These are phyloP conservation scores for Auxenochlorella pyrenoidosa DNA, from an alignment of 139 green algal species.

Conservation along the genomic window DNA sequence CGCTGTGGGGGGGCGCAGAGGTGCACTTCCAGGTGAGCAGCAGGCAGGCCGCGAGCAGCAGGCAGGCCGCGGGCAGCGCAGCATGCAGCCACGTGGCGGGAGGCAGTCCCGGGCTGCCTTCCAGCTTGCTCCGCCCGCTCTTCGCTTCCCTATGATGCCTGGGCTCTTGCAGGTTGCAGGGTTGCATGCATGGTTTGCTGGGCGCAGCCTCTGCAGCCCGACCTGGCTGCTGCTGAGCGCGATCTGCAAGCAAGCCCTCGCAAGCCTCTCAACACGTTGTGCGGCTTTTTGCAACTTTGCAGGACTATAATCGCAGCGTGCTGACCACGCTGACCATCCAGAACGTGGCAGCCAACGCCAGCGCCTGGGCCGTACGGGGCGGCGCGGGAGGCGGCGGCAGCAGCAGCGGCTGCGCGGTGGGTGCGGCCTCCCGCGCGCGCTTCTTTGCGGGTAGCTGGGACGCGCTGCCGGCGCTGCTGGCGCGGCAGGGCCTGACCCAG, in stretches of 20 bases:
- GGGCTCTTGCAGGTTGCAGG: background rate
- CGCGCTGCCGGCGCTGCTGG: constrained; percentile 51
- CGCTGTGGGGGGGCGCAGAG: constrained; percentile 62
- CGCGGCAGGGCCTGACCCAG: constrained; percentile 32
- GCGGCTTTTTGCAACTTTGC: constrained; percentile 6
- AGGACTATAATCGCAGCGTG: constrained; percentile 91
- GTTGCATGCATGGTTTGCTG: too few relatives aligned
- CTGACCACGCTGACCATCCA: constrained; percentile 72
- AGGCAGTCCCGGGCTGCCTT: background rate
- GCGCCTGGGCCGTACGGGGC: constrained; percentile 12
- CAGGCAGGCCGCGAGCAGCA: background rate
- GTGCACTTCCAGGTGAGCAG: constrained; percentile 50
- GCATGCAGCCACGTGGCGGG: background rate
- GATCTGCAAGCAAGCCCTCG: too few relatives aligned
- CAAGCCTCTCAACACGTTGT: background rate
- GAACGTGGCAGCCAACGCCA: constrained; percentile 68
- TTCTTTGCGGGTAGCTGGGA: constrained; percentile 80
- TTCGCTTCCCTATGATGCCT: background rate
- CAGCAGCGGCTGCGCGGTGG: background rate
- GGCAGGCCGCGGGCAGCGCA: background rate
- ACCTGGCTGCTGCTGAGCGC: too few relatives aligned
- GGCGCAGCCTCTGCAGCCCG: too few relatives aligned
- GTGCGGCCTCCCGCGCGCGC: constrained; percentile 1
- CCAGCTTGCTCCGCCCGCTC: background rate
- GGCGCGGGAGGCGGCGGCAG: background rate